Evolutionary conservation across 331 rosid genomes (phyloP), one percentile per base, ranked within the genome.

Genomic region (Pyrus hybrid): DNA sequence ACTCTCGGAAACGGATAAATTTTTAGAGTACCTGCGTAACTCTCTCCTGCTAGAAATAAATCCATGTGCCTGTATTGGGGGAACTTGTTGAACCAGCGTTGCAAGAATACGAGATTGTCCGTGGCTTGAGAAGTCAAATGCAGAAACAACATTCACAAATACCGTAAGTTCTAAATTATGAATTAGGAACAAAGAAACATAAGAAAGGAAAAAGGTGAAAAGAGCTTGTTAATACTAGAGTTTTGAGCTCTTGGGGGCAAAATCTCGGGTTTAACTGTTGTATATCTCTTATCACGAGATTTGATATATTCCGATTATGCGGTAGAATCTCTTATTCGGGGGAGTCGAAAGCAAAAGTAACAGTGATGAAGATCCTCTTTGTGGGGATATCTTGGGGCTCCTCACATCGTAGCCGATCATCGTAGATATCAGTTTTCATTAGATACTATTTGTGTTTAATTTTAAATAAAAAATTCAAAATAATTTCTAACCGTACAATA

Each of bases 21-120:
- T 37, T 71, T 30, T 22, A 3, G 4, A 26, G 66, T 80, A 91
- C 97, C 97, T 3, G 97, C 97, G 77, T 91, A 91, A 79, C 97
- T 89, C 83, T 93, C 98, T 54, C 98, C 98, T 9, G 91, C 78
- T 8, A 93, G 80, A 84, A 84, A 93, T 79, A 91, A 80, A 77
- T 85, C 87, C 60, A 77, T 81, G 60, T 83, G 82, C 77, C 77
- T 86, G 85, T 85, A 91, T 8, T 75, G 75, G 18, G 93, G 93
- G 76, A 85, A 93, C 79, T 83, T 89, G n/a, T 75, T 70, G 63
- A 87, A 82, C 95, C 95, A 91, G 79, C 85, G 87, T 70, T 77
- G 77, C 87, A 91, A 79, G 88, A 91, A 91, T 43, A 82, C 72
- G 45, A 91, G 78, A 76, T 91, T 91, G 84, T 82, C 95, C 85